phyloP scores from a whole-genome alignment of 768 basidiomycete species.

The Phanerodontia chrysosporium region DNA sequence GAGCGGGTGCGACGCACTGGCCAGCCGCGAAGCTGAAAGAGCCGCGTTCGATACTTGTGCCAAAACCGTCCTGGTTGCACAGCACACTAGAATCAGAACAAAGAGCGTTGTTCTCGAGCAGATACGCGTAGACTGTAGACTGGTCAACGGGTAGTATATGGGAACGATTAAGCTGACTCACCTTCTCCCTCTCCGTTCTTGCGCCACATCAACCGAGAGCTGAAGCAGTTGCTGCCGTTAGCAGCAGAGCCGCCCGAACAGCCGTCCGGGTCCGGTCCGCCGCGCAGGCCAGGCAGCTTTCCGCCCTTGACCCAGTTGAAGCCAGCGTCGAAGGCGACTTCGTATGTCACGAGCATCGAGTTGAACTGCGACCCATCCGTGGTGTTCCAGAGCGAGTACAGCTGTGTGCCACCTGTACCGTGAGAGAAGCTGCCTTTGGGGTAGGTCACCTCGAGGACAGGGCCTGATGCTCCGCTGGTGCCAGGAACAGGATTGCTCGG shows the following conservation, averaged over 20 bases:
- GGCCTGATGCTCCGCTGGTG: conserved; percentile 14
- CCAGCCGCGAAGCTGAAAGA: conserved; percentile 59
- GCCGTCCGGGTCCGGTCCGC: conserved; percentile 56
- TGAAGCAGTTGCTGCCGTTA: conserved; percentile 68
- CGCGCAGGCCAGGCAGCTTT: conserved; percentile 73
- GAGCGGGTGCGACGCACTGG: conserved; percentile 44
- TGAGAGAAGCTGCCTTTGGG: conserved; percentile 56
- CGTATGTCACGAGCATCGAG: conserved; percentile 70
- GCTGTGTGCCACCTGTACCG: conserved; percentile 61
- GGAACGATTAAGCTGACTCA: conserved; percentile 27
- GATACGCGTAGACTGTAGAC: conserved; percentile 71
- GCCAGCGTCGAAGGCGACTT: conserved; percentile 60
- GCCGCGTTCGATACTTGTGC: conserved; percentile 69
- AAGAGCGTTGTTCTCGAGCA: conserved; percentile 57
- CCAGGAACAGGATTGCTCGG: conserved; percentile 36
- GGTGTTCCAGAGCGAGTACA: conserved; percentile 65
- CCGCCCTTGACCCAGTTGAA: conserved; percentile 77
- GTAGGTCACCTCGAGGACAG: conserved; percentile 60
- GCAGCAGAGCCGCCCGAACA: conserved; percentile 69
- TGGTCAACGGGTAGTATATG: conserved; percentile 7
- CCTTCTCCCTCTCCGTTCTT: conserved; percentile 62
- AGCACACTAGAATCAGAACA: conserved; percentile 51
- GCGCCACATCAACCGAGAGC: conserved; percentile 75
- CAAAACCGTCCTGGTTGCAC: conserved; percentile 69
- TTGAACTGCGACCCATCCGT: conserved; percentile 52